Evolutionary conservation across 441 rosid genomes (phyloP), one percentile per base, ranked within the genome.

Genomic region (Theobroma grandiflorum): DNA sequence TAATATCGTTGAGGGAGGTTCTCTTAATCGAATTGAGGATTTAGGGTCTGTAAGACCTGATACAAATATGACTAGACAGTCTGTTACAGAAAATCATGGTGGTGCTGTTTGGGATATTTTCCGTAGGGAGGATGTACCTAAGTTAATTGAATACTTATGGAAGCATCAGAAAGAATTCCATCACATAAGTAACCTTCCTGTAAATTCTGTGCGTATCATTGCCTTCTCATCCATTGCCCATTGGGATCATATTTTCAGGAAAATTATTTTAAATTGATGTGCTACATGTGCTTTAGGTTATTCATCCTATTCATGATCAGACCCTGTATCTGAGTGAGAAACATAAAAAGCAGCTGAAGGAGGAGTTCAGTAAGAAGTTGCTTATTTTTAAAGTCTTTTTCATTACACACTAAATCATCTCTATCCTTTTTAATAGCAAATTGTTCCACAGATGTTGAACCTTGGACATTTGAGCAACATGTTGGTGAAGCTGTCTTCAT

Each of bases 41-140:
- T 40, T 67, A 66, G 75, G 45, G 74, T 67, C 80, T 50, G 35
- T 40, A 49, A 62, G 81, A 26, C 55, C 71, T 61, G 31, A 70
- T 74, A 11, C 26, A 38, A 77, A 72, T 66, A 31, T 16, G 31
- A 40, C 75, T 43, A 78, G 35, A 65, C 83, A 79, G 59, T 80
- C 79, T 78, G 50, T 33, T 78, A n/a, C 65, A 79, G 79, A 78
- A 8, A 72, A 76, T 72, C 38, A 77, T 64, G 90, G 85, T 70
- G 85, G 86, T 74, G 90, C 90, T 45, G 80, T 85, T 75, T 87
- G 87, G 89, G 87, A 87, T 73, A 87, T 87, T 22, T 87, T 87
- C 63, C 78, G 89, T 14, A 82, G 86, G 78, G 82, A 85, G 72
- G 88, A 87, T 72, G 89, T 87, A 9, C 86, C 89, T 43, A 82